Percentiles rank a stretch among this genome's conserved stretches.
Evolutionary conservation across 768 basidiomycete genomes (phyloP).

Genomic region (Lactarius hengduanensis): DNA sequence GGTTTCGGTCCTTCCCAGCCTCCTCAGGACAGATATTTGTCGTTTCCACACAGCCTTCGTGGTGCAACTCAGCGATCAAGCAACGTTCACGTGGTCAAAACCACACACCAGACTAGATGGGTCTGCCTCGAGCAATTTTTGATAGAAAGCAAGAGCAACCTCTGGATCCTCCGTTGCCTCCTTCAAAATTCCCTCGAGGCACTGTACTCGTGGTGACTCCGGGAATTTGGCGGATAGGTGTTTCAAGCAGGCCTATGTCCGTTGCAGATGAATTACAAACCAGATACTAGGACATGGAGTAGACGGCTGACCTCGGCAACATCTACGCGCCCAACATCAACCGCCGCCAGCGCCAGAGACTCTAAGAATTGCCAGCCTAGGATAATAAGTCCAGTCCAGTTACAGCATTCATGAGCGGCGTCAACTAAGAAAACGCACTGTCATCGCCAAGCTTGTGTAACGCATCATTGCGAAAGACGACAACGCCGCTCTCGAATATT

Average conservation of each 20-base stretch:
- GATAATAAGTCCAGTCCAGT: constrained; percentile 1
- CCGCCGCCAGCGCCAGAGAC: constrained; percentile 72
- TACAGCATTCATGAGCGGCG: background rate
- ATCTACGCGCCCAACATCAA: constrained; percentile 70
- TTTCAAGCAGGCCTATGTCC: constrained; percentile 55
- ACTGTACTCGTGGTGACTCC: constrained; percentile 74
- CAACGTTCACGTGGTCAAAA: background rate
- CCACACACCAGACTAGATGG: constrained; percentile 66
- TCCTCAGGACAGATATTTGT: constrained; percentile 68
- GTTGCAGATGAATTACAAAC: background rate
- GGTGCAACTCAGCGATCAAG: background rate
- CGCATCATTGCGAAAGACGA: constrained; percentile 34
- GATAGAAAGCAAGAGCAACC: constrained; percentile 61
- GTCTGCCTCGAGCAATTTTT: constrained; percentile 57
- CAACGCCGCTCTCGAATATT: constrained; percentile 36
- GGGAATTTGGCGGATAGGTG: constrained; percentile 68
- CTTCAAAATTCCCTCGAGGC: constrained; percentile 74
- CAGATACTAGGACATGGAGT: background rate
- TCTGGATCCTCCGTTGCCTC: constrained; percentile 63
- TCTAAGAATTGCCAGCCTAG: constrained; percentile 81
- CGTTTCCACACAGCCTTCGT: constrained; percentile 73
- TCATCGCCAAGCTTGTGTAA: constrained; percentile 37
- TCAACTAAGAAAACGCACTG: constrained; percentile 25
- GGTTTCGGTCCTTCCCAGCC: constrained; percentile 58
- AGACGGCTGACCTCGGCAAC: constrained; percentile 65